Evolutionary conservation across 345 rosid genomes (phyloP), one percentile per base, ranked within the genome.

Genomic region (Gossypioides kirkii): DNA sequence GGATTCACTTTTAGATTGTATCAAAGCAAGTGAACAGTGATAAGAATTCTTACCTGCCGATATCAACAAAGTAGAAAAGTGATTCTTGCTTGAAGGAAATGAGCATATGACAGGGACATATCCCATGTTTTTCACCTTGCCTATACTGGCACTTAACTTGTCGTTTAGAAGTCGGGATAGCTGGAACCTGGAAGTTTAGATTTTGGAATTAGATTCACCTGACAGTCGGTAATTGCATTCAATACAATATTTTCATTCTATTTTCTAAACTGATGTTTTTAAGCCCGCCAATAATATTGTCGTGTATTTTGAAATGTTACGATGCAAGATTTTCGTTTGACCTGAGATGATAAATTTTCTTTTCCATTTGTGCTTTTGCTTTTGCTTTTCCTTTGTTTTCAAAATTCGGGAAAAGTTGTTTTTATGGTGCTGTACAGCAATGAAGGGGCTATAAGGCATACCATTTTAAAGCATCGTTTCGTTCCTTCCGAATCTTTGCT

Each of bases 391-490:
- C 9, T 52, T 69, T 69, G 16, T 25, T 45, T 69, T 50, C 22
- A 46, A 46, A 46, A 26, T 22, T 69, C 7, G 16, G 16, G 61
- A 18, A 23, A 47, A 50, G 22, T 32, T n/a, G 3, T 47, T 68
- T 52, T 13, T 10, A 53, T 36, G 61, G 50, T 54, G 63, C 47
- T 70, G 63, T 53, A 70, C 73, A 13, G 74, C 53, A 56, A 50
- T 9, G 58, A 25, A 50, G 17, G 11, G 20, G 14, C 32, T 14
- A 25, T 14, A 22, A 52, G 22, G 59, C 54, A 67, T 12, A 8
- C 45, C 18, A 36, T 61, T 63, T 63, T 10, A n/a, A 50, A 38
- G 67, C 67, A n/a, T 38, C 47, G 8, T 62, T 62, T 38, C 47
- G 8, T 62, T 62, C 1, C 13, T 38, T 38, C 0, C 67, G 10